phyloP scores from a whole-genome alignment of 179 eudicot species.

The Beta lomatogona region DNA sequence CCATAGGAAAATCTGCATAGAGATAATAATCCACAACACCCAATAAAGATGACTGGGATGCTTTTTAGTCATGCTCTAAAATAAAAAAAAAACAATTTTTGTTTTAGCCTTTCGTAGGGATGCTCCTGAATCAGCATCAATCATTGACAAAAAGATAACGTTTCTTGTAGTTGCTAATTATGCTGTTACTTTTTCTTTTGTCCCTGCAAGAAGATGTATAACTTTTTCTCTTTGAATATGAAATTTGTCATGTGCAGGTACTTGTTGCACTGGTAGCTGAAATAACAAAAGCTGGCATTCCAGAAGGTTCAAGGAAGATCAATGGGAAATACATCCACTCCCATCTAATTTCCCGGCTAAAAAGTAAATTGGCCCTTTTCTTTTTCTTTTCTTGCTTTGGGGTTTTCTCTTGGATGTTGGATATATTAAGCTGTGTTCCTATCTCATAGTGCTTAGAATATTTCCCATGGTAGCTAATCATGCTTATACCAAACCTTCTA shows the following conservation, averaged over 20 bases:
- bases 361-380: constrained; percentile 44
- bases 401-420: background rate
- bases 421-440: background rate
- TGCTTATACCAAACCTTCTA: background rate
- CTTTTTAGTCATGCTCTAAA: no score
- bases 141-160: background rate
- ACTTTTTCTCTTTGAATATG: background rate
- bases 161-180: background rate
- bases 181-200: background rate
- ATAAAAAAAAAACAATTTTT: no score
- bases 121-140: background rate
- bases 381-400: no score
- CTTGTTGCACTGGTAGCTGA: constrained; percentile 73
- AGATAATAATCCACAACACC: no score
- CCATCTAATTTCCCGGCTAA: constrained; percentile 64
- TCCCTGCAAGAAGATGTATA: background rate
- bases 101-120: no score
- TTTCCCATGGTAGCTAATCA: background rate
- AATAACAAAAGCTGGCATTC: constrained; percentile 63
- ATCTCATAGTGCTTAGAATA: background rate
- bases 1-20: no score
- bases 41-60: no score
- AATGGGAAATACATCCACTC: constrained; percentile 90
- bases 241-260: constrained; percentile 46
- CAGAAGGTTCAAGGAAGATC: constrained; percentile 77